phyloP scores from a whole-genome alignment of 306 rosid species.

The Prunus padus region DNA sequence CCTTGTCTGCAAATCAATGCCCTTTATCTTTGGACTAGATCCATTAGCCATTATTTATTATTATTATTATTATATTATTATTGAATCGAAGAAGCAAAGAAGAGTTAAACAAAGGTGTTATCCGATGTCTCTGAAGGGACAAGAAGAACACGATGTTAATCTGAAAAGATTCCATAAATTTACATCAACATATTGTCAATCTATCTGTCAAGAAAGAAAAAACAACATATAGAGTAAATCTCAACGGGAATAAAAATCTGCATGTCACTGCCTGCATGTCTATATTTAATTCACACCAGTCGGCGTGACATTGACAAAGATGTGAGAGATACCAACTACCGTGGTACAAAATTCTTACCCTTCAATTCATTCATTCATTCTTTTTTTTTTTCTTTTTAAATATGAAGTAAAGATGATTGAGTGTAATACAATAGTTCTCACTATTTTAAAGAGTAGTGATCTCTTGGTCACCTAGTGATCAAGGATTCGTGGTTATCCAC shows the following conservation, averaged over 20 bases:
- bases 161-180: constrained; percentile 49
- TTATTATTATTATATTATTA: too few relatives aligned
- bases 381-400: too few relatives aligned
- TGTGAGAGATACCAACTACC: constrained; percentile 4
- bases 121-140: neutral
- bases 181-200: constrained; percentile 29
- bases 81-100: too few relatives aligned
- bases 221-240: neutral
- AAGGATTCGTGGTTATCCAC: too few relatives aligned
- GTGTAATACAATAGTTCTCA: too few relatives aligned
- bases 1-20: too few relatives aligned
- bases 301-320: constrained; percentile 11
- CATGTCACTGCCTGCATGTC: neutral
- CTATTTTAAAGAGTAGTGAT: too few relatives aligned
- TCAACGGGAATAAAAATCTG: constrained; percentile 1
- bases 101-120: too few relatives aligned
- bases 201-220: neutral
- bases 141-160: constrained; percentile 30
- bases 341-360: neutral
- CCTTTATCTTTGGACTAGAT: too few relatives aligned
- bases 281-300: constrained; percentile 4
- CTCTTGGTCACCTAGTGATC: too few relatives aligned
- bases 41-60: too few relatives aligned
- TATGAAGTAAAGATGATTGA: too few relatives aligned
- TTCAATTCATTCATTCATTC: neutral